These are phyloP conservation scores for Ogataea sp. DNA, from an alignment of 805 yeast genomes.

Conservation along the genomic window DNA sequence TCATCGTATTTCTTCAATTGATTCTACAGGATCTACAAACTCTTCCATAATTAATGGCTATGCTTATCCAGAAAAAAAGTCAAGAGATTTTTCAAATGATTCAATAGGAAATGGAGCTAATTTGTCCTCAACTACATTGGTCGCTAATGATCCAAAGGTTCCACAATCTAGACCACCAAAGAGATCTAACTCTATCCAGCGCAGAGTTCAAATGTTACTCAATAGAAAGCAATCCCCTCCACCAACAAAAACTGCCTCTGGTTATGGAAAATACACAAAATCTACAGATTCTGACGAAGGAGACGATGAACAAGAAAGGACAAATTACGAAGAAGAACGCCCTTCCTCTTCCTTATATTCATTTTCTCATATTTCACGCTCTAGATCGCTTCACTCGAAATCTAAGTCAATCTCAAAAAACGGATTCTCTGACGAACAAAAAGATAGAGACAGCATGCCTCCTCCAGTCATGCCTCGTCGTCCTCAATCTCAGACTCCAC, in stretches of 20 bases:
- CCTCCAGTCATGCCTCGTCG: neutral
- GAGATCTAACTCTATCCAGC: constrained; percentile 37
- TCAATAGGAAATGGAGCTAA: neutral
- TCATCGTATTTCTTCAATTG: constrained; percentile 7
- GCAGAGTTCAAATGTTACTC: constrained; percentile 44
- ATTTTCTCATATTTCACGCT: too few relatives aligned
- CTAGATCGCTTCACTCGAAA: too few relatives aligned
- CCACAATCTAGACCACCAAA: constrained; percentile 20
- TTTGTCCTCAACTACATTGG: too few relatives aligned
- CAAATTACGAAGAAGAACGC: too few relatives aligned
- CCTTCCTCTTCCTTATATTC: too few relatives aligned
- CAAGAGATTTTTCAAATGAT: neutral
- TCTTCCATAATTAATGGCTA: constrained; percentile 5
- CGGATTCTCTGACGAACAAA: neutral
- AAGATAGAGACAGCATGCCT: neutral
- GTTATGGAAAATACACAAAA: constrained; percentile 63
- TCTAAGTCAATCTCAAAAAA: too few relatives aligned
- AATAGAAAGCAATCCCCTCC: constrained; percentile 36
- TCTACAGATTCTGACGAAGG: too few relatives aligned
- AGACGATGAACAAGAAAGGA: too few relatives aligned
- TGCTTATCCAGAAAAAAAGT: neutral
- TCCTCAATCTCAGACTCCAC: neutral
- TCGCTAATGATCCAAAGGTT: constrained; percentile 11
- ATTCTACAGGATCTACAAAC: constrained; percentile 4
- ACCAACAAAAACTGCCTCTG: constrained; percentile 57